These are phyloP conservation scores for Phialophora verrucosa DNA, from an alignment of 2,329 filamentous ascomycete genomes.

Conservation along the genomic window DNA sequence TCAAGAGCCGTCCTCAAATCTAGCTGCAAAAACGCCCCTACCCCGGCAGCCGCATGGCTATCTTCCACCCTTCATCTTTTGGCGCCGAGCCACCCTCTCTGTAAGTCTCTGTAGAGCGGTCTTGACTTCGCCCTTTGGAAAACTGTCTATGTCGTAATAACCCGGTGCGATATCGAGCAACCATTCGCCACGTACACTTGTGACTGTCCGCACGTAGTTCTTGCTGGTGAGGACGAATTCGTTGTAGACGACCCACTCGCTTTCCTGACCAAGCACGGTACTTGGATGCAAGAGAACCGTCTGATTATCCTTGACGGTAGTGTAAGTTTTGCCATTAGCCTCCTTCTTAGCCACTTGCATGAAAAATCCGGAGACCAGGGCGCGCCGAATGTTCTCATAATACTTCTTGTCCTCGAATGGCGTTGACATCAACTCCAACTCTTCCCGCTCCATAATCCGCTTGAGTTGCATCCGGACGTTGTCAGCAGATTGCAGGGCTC, in stretches of 20 bases:
- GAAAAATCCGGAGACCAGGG: conserved; percentile 93
- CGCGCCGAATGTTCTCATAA: conserved; percentile 94
- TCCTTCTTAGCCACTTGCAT: conserved; percentile 99
- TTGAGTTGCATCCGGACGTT: conserved; percentile 90
- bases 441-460: conserved; percentile 94
- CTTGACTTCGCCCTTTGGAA: conserved; percentile 85
- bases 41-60: conserved; percentile 5
- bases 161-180: conserved; percentile 89
- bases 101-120: conserved; percentile 62
- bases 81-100: conserved; percentile 62
- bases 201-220: conserved; percentile 96
- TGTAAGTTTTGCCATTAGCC: conserved; percentile 84
- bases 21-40: background rate
- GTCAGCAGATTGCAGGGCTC: conserved; percentile 88
- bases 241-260: conserved; percentile 97
- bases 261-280: conserved; percentile 84
- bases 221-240: conserved; percentile 98
- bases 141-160: conserved; percentile 86
- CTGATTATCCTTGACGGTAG: conserved; percentile 96
- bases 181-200: conserved; percentile 91
- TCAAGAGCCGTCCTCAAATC: background rate
- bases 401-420: conserved; percentile 95
- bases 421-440: conserved; percentile 83
- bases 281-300: conserved; percentile 91
- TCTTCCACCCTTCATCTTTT: conserved; percentile 49